These are phyloP conservation scores for Fusarium sp. DNA, from an alignment of 2,329 filamentous ascomycete genomes.

Conservation along the genomic window DNA sequence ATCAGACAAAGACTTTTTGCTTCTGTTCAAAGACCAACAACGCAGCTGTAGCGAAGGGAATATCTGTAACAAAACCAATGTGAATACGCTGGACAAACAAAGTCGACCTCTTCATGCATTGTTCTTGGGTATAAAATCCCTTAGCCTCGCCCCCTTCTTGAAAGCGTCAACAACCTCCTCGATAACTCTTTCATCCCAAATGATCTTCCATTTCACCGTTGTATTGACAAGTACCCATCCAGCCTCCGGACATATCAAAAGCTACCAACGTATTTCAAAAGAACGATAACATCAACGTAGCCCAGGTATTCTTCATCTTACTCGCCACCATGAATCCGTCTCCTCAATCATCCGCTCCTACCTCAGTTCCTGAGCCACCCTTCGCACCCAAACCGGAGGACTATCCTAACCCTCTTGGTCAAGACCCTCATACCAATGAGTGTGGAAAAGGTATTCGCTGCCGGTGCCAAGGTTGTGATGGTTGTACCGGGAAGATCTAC, in stretches of 20 bases:
- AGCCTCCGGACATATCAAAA: accelerated
- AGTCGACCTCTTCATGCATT: not conserved
- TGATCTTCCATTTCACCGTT: too few species aligned
- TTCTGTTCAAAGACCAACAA: not conserved
- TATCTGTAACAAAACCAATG: too few species aligned
- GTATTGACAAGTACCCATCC: not conserved
- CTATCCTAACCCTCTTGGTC: accelerated
- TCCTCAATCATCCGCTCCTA: not conserved
- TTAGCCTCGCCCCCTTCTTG: not conserved
- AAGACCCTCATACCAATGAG: not conserved
- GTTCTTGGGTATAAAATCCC: not conserved
- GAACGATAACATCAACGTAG: not conserved
- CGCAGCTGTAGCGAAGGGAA: not conserved
- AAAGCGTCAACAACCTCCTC: not conserved
- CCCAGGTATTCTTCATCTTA: not conserved
- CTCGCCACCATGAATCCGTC: not conserved
- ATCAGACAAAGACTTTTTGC: not conserved
- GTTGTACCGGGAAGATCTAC: not conserved
- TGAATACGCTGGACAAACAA: not conserved
- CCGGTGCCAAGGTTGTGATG: not conserved
- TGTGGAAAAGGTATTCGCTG: not conserved
- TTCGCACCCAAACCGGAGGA: not conserved
- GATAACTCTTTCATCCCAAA: not conserved
- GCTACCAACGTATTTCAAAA: not conserved
- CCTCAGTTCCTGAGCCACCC: accelerated